phyloP scores from a whole-genome alignment of 805 yeast genomes.

The Candida tibetensis region DNA sequence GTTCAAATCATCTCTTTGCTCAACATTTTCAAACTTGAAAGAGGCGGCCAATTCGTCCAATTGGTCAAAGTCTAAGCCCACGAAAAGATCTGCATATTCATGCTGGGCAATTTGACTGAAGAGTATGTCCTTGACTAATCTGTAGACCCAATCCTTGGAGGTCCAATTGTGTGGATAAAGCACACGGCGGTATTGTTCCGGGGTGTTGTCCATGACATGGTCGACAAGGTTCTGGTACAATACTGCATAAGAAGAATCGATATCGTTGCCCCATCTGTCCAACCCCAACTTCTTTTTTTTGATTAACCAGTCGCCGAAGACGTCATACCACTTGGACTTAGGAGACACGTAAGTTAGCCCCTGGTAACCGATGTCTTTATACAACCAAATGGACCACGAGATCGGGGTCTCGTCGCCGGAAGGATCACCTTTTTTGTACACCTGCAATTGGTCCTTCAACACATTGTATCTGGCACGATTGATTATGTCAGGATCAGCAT shows the following conservation, averaged over 20 bases:
- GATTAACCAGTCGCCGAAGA: conserved; percentile 41
- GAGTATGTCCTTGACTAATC: conserved; percentile 43
- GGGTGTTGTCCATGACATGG: conserved; percentile 39
- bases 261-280: conserved; percentile 51
- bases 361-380: conserved; percentile 53
- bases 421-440: conserved; percentile 47
- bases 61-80: conserved; percentile 41
- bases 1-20: conserved; percentile 43
- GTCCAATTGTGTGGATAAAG: conserved; percentile 44
- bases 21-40: conserved; percentile 47
- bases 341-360: conserved; percentile 48
- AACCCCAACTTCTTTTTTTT: conserved; percentile 46
- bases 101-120: conserved; percentile 43
- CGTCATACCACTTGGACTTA: conserved; percentile 39
- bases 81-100: conserved; percentile 46
- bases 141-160: conserved; percentile 32
- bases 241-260: conserved; percentile 36
- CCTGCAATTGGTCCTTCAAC: conserved; percentile 44
- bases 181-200: conserved; percentile 37
- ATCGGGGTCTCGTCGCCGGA: conserved; percentile 46
- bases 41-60: conserved; percentile 51
- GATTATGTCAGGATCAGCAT: conserved; percentile 32
- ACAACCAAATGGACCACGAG: conserved; percentile 52
- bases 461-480: conserved; percentile 41
- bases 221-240: conserved; percentile 34